A percentile compares a stretch with the other conserved stretches of the same genome.
Evolutionary conservation across 129 eudicot species (phyloP).

Genomic region (Pseudognaphalium luteoalbum): DNA sequence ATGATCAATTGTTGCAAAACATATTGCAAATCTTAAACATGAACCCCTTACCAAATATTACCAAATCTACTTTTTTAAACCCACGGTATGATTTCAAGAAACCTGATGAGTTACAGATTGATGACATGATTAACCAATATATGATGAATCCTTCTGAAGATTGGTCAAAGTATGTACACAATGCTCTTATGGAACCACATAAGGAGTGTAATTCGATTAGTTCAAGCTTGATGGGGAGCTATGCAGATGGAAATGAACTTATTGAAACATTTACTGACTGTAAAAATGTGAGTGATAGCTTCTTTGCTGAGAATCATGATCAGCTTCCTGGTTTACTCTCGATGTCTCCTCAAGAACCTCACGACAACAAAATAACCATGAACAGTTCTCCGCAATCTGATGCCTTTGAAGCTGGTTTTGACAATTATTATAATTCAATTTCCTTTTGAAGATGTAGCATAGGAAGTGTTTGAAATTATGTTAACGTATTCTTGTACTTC

Average conservation of each 20-base stretch:
- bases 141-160: constrained; percentile 32
- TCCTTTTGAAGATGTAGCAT: constrained; percentile 35
- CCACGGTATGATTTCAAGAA: constrained; percentile 20
- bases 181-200: constrained; percentile 9
- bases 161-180: constrained; percentile 27
- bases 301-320: constrained; percentile 22
- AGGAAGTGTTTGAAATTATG: neutral
- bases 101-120: constrained; percentile 18
- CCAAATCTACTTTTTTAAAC: constrained; percentile 25
- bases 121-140: constrained; percentile 28
- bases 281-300: constrained; percentile 16
- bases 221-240: constrained; percentile 24
- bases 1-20: constrained; percentile 35
- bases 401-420: constrained; percentile 28
- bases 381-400: constrained; percentile 12
- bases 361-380: constrained; percentile 19
- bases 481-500: constrained; percentile 9
- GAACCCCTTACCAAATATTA: constrained; percentile 35
- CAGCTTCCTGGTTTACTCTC: constrained; percentile 43
- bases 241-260: constrained; percentile 27
- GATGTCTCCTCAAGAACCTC: constrained; percentile 23
- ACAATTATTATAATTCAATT: constrained; percentile 36
- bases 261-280: constrained; percentile 3
- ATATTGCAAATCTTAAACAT: constrained; percentile 36
- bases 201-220: constrained; percentile 14